Evolutionary conservation across 1,284 basidiomycete species (phyloP), one percentile per base, ranked within the genome.

Genomic region (Melanopsichium pennsylvanicum): DNA sequence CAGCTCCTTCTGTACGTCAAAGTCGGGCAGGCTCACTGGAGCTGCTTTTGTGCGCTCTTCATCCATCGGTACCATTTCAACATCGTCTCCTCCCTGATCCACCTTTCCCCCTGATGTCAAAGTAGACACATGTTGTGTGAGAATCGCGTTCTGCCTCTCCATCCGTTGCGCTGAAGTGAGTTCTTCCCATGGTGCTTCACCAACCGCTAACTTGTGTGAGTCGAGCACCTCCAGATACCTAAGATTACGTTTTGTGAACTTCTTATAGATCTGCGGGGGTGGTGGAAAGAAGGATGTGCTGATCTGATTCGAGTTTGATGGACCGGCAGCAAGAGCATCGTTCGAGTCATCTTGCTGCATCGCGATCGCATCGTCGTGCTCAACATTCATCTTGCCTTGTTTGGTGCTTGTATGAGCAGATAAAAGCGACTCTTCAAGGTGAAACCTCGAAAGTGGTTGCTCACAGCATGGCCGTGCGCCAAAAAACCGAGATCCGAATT

Each of bases 261-360:
- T 58, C 23, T 46, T 57, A 52, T 71, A 76, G 16, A 75, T 55
- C 21, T 60, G 52, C 21, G 75, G 75, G 7, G 73, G 72, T 1
- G 75, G 72, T n/a, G 75, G 75, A 35, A 73, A 76, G 48, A 76
- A 68, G 12, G 72, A 73, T 4, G 72, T 74, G 57, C 54, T 72
- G 38, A 70, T 64, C 41, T 66, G 67, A 19, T 57, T 58, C 45
- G 54, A 47, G 26, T 42, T 58, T 25, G 61, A 54, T 11, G 61
- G 25, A 7, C 52, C 54, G 0, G 60, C 60, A 15, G 26, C 52
- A n/a, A 41, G 34, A 4, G 8, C 27, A 11, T 55, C 55, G 22
- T 25, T 29, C 13, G 27, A 29, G 7, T 29, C 27, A 7, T 29
- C 27, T 13, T 29, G 27, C 7, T 29, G 27, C 27, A 8, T 7